Base-by-base conservation (phyloP, 371 early-diverging fungal species). In the Mucor saturninus region DNA sequence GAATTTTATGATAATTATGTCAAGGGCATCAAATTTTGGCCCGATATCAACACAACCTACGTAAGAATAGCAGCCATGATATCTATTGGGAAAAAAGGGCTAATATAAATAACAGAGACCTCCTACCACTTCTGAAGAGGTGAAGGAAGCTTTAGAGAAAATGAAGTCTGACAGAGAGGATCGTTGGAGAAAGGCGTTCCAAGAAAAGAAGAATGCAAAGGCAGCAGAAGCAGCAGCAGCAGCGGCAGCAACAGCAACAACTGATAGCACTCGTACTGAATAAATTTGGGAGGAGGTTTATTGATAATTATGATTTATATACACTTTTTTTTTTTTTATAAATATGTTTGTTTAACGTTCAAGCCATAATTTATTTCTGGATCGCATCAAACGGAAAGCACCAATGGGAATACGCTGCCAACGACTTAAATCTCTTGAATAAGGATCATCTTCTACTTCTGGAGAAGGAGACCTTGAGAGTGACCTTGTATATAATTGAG, bases 381-480 rank as follows among this genome's bases (percentile, higher is more conserved):
- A 72, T 42, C 80, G 64, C 73, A 79, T 74, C 54, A 75, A 61
- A 42, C 86, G 76, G 64, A 84, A 86, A 6, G 85, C 83, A 49
- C 86, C 83, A 52, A 86, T 86, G 9, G 86, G 86, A 9, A 84
- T 81, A 30, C 84, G 80, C 43, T 86, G 79, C 86, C 86, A 86
- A 31, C 85, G 83, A 61, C 80, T 77, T 45, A 86, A 54, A 37
- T 86, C 86, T 65, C 79, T 76, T 7, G 77, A 74, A 39, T 77
- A 72, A 15, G 76, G 69, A 50, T 76, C 71, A 37, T 77, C 75
- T 50, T 67, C 79, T 3, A 69, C 59, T 15, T 76, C 79, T 13
- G 83, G 84, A 8, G 84, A 83, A 2, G 84, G 84, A 2, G 84
- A 84, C 9, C 79, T 72, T 2, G 85, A 82, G 13, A 38, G 28